Evolutionary conservation across 768 basidiomycete genomes (phyloP).

Genomic region (Cyathus striatus): DNA sequence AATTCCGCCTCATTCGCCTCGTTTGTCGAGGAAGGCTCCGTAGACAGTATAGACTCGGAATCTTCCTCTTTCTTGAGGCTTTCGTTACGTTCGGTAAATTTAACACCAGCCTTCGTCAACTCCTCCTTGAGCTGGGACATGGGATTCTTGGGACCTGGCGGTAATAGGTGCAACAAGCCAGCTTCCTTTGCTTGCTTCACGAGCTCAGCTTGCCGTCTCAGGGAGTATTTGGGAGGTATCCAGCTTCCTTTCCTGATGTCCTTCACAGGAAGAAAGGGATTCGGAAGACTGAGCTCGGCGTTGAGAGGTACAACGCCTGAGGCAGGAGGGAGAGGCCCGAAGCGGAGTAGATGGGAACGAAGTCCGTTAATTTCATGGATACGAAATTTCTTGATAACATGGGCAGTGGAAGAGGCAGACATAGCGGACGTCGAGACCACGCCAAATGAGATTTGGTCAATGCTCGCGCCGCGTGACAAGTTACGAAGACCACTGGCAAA

Average conservation of each 20-base stretch:
- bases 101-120: not conserved
- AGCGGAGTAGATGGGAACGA: constrained; percentile 24
- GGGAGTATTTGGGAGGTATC: constrained; percentile 65
- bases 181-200: constrained; percentile 62
- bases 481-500: not conserved
- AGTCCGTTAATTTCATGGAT: constrained; percentile 17
- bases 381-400: constrained; percentile 40
- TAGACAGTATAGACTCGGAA: not conserved
- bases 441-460: not conserved
- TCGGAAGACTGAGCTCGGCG: constrained; percentile 29
- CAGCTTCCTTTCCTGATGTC: constrained; percentile 60
- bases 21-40: not conserved
- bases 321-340: constrained; percentile 30
- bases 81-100: not conserved
- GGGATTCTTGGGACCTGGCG: constrained; percentile 56
- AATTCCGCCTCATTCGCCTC: not conserved
- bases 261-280: constrained; percentile 67
- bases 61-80: not conserved
- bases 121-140: not conserved
- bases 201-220: constrained; percentile 74
- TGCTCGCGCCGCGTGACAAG: not conserved
- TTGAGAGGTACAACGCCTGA: constrained; percentile 3
- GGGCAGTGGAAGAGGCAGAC: constrained; percentile 10
- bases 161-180: constrained; percentile 54
- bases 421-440: not conserved